These are phyloP conservation scores for Diaporthe nobilis DNA, from an alignment of 2,329 filamentous ascomycete species.

Conservation along the genomic window DNA sequence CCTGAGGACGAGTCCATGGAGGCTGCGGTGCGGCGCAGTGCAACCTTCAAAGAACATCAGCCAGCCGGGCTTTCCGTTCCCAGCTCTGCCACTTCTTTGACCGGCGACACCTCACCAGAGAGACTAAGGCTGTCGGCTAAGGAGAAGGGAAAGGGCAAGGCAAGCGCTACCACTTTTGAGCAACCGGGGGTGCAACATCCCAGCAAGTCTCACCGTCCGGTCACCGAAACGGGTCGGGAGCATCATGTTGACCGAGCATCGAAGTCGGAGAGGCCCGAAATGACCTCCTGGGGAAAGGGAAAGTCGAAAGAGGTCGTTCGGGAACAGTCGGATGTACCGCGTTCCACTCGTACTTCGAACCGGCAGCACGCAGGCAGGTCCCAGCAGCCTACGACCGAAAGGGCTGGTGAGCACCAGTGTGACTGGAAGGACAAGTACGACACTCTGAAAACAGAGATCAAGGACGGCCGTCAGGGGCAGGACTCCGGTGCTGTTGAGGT, in stretches of 20 bases:
- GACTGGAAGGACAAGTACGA: constrained; percentile 59
- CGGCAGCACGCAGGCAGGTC: neutral
- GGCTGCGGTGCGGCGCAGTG: neutral
- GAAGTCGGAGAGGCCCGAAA: neutral
- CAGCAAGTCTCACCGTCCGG: neutral
- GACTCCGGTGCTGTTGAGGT: constrained; percentile 49
- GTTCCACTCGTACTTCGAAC: neutral
- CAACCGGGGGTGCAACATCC: neutral
- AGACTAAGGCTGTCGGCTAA: neutral
- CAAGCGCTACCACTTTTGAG: neutral
- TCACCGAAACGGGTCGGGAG: neutral
- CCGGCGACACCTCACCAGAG: neutral
- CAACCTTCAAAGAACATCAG: neutral
- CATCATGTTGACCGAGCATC: neutral
- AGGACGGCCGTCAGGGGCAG: constrained; percentile 35
- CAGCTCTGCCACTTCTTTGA: neutral
- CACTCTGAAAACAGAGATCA: constrained; percentile 56
- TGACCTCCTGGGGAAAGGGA: neutral
- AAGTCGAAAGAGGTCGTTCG: neutral
- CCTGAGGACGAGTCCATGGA: constrained; percentile 10
- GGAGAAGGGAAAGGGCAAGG: constrained; percentile 21
- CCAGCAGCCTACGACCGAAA: neutral
- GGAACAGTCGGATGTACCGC: neutral
- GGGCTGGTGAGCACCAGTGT: constrained; percentile 54
- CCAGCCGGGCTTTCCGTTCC: neutral